Base-by-base conservation (phyloP, 441 rosid species). In the Corymbia calophylla region DNA sequence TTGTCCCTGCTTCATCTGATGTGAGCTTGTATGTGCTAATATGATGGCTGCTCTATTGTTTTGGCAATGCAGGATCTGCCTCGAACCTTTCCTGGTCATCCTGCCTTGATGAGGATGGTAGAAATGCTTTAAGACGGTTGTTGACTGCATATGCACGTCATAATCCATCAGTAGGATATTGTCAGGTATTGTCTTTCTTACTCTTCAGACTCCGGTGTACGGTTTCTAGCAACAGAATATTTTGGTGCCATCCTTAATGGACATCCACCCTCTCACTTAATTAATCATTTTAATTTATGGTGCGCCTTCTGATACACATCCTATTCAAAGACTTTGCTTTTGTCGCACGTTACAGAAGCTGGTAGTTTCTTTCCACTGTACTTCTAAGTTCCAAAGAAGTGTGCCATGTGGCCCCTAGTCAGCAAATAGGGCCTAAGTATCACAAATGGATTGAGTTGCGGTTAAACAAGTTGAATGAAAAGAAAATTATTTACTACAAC, bases 61-160 rank as follows among this genome's bases (percentile, higher is more conserved):
- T 89, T 93, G 91, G 88, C 89, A 93, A 60, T 95, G 93, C 94
- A 97, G 99, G 99, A 98, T 93, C 95, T 98, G 93, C 99, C 99
- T 91, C 97, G 99, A 91, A 98, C 99, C 77, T 98, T 98, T 92
- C 99, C 99, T 13, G 99, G 99, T 90, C 99, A 98, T 94, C 99
- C 99, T 87, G 98, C 99, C 91, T 98, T 86, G 99, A 97, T 90
- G 95, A 96, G 91, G 96, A 97, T 93, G 99, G 99, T 85, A 96
- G 99, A 94, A 97, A 98, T 96, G 99, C 99, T 92, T 93, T 98
- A 90, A 96, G 99, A 92, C 99, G 99, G 86, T 94, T 98, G 90
- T 98, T 98, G 87, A 98, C 99, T 66, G 99, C 99, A 88, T 98
- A 98, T 94, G 99, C 99, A 90, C 97, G 99, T 88, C 99, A 98